phyloP scores from a whole-genome alignment of 306 rosid species.

The Sesbania bispinosa region DNA sequence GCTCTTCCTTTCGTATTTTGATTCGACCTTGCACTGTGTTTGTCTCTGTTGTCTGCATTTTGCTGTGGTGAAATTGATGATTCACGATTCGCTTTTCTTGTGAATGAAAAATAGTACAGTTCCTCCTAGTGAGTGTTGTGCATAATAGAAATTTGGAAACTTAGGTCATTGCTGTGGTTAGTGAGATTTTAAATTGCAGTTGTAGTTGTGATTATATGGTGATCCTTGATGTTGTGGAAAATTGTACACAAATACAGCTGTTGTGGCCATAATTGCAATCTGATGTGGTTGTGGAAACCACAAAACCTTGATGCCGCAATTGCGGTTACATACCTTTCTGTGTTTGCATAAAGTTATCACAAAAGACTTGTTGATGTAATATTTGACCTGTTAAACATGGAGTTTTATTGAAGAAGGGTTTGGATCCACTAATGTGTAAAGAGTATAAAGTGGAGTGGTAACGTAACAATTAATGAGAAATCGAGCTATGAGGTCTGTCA shows the following conservation, averaged over 20 bases:
- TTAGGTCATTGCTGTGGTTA: neutral
- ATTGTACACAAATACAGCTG: too few species aligned
- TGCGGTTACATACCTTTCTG: too few species aligned
- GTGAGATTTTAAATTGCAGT: too few species aligned
- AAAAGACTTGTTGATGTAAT: neutral
- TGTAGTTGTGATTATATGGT: neutral
- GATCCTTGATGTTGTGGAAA: conserved; percentile 84
- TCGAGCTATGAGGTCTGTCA: too few species aligned
- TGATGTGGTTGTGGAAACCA: too few species aligned
- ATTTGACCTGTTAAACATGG: conserved; percentile 5
- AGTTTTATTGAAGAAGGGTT: neutral
- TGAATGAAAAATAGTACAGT: too few species aligned
- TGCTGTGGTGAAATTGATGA: neutral
- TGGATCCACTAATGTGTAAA: neutral
- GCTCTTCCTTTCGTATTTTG: neutral
- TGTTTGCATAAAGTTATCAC: too few species aligned
- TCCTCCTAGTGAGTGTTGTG: neutral
- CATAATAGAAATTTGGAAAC: neutral
- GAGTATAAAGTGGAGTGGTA: neutral
- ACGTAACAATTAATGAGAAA: too few species aligned
- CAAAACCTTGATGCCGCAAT: too few species aligned
- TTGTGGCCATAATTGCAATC: too few species aligned
- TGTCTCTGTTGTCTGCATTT: neutral
- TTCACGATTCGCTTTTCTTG: neutral
- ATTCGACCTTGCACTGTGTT: neutral